A percentile compares a stretch with the other conserved stretches of the same genome.
Evolutionary conservation across 805 yeast genomes (phyloP).

Genomic region (Nakazawaea ernobii): DNA sequence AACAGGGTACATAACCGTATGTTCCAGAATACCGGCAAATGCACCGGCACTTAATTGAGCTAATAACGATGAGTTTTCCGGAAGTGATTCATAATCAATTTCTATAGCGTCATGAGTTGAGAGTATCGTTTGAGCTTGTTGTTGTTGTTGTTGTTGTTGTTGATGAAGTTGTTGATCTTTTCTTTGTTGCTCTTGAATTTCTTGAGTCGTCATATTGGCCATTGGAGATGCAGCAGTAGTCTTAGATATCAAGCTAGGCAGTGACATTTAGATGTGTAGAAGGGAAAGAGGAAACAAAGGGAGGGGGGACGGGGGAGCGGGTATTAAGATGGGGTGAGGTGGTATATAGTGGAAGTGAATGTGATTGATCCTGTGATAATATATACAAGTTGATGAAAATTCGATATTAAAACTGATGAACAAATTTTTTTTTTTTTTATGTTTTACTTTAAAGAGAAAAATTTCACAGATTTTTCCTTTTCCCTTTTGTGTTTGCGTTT

Average conservation of each 20-base stretch:
- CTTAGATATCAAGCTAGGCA: neutral
- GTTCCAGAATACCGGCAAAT: conserved; percentile 99
- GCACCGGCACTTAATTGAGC: conserved; percentile 93
- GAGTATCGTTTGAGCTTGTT: neutral
- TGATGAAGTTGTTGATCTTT: neutral
- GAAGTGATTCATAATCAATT: conserved; percentile 88
- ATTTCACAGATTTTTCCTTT: no score
- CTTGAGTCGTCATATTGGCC: neutral
- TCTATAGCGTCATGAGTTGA: conserved; percentile 26
- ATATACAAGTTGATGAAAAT: no score
- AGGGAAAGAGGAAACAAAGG: no score
- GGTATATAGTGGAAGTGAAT: no score
- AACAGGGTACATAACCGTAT: conserved; percentile 92
- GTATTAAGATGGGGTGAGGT: no score
- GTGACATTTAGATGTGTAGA: neutral
- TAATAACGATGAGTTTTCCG: conserved; percentile 74
- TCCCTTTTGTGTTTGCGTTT: no score
- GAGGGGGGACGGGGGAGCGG: no score
- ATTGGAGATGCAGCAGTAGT: neutral
- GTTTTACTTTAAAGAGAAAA: no score
- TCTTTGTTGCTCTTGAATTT: neutral
- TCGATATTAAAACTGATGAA: no score
- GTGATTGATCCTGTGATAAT: no score
- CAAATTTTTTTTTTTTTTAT: no score
- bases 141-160: neutral